Evolutionary conservation across 495 filamentous ascomycete species (phyloP), one percentile per base, ranked within the genome.

Genomic region (Penicillium tannophilum): DNA sequence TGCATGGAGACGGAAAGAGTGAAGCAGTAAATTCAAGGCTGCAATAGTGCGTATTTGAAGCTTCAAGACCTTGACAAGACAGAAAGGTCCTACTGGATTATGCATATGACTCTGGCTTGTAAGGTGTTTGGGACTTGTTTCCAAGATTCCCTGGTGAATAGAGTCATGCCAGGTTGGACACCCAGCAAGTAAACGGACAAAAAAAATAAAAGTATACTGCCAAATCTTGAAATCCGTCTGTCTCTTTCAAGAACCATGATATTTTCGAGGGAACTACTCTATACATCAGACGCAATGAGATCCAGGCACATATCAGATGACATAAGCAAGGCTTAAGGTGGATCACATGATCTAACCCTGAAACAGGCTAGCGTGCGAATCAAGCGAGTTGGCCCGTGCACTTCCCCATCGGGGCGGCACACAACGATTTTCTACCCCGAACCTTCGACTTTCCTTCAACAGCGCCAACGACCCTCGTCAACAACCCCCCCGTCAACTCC

Each of bases 391-490:
- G 71, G 71, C 52, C 68, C 60, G 68, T 72, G 68, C 68, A 56
- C 59, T 50, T 52, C 62, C 71, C 63, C 58, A 60, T 68, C 63
- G 65, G 64, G 64, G 68, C 69, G 67, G 71, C 73, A 72, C 75
- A 75, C 75, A 74, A 74, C 67, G 63, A 63, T 64, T 59, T 70
- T 74, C 68, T 60, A 72, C 72, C 68, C 72, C 66, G 71, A 72
- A 70, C 67, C 63, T 62, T 54, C 59, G 56, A 48, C 65, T 69
- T 71, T 69, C 52, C 69, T 67, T 70, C 69, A 75, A 75, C 75
- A 70, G 67, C 74, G 74, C 64, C 67, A 65, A 71, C 74, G 68
- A 72, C 74, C 66, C 65, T 67, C 67, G 66, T 56, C 68, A 62
- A 61, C 68, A 69, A 69, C 68, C 68, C 69, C 69, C 72, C 72